A percentile compares a stretch with the other conserved stretches of the same genome.
phyloP scores from a whole-genome alignment of 192 early-diverging fungal species.

The Gorgonomyces haynaldii region DNA sequence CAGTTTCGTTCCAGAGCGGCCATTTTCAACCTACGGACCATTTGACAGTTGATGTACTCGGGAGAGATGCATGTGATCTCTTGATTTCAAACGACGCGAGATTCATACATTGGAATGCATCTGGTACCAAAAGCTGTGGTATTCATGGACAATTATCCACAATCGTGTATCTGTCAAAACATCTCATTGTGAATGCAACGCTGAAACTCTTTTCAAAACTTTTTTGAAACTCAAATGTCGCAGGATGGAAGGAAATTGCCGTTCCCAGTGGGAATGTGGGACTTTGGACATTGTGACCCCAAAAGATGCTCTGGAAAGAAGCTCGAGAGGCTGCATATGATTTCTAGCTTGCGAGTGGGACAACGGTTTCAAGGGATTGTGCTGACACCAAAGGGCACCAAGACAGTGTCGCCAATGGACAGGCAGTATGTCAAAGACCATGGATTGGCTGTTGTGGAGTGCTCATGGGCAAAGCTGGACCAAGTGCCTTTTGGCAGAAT shows the following conservation, averaged over 20 bases:
- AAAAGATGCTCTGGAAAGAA: slow-evolving; percentile 93
- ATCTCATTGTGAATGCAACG: no score
- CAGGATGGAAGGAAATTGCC: not conserved
- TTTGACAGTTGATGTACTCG: no score
- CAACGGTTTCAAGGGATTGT: slow-evolving; percentile 86
- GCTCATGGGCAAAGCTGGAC: slow-evolving; percentile 89
- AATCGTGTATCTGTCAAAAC: no score
- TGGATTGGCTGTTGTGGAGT: slow-evolving; percentile 90
- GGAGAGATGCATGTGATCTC: no score
- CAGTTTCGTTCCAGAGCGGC: no score
- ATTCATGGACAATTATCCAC: no score
- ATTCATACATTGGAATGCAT: no score
- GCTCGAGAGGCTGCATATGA: slow-evolving; percentile 66
- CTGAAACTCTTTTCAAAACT: no score
- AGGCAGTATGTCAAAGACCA: slow-evolving; percentile 55
- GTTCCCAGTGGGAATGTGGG: slow-evolving; percentile 29
- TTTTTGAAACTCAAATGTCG: no score
- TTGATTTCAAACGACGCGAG: no score
- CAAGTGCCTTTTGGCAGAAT: slow-evolving; percentile 93
- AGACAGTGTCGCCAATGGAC: slow-evolving; percentile 82
- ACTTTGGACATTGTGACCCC: slow-evolving; percentile 99
- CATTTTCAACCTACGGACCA: no score
- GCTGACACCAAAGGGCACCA: slow-evolving; percentile 62
- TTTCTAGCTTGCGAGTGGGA: slow-evolving; percentile 68
- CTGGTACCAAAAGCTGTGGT: no score